Base-by-base conservation (phyloP, 768 basidiomycete species). In the Collybia nuda region DNA sequence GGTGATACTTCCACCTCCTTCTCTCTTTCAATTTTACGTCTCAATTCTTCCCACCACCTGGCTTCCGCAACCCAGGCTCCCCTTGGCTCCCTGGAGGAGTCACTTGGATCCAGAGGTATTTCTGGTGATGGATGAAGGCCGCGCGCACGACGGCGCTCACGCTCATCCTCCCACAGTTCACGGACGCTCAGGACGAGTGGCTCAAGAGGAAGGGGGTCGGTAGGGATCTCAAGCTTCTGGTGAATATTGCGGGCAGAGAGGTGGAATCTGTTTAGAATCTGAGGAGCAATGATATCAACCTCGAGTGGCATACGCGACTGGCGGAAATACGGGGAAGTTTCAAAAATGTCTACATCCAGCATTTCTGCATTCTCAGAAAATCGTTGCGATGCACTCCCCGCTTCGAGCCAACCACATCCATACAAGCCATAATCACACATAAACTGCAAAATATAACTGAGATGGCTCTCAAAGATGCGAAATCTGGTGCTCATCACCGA, bases 81-180 rank as follows among this genome's bases (percentile, higher is more conserved):
- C 1, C 82, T 82, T 24, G 64, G 56, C 19, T 68, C 78, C 64
- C 89, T 75, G 5, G 78, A 80, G 6, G 79, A 76, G 53, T 81
- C 86, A 59, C 83, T 88, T 45, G 77, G 78, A 63, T 88, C 86
- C 28, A 81, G 67, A 12, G 92, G 90, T 49, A 93, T 73, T 38
- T 80, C 80, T 11, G 89, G 88, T 15, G 88, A 81, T 5, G 93
- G 84, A 52, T 80, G 62, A 28, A 94, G 74, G 1, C 93, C 93
- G 28, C 77, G 79, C 3, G 74, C 75, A 21, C 67, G 65, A 17
- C 95, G 78, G 7, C 93, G 81, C 9, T 76, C 75, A n/a, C 89
- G 82, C 69, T 99, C 96, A 59, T 98, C 94, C 44, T 95, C 91
- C 96, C 96, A 99, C 2, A 98, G 75, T 68, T 98, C 96, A 54